phyloP scores from a whole-genome alignment of 2,329 filamentous ascomycete species.

The Neopestalotiopsis rosae region DNA sequence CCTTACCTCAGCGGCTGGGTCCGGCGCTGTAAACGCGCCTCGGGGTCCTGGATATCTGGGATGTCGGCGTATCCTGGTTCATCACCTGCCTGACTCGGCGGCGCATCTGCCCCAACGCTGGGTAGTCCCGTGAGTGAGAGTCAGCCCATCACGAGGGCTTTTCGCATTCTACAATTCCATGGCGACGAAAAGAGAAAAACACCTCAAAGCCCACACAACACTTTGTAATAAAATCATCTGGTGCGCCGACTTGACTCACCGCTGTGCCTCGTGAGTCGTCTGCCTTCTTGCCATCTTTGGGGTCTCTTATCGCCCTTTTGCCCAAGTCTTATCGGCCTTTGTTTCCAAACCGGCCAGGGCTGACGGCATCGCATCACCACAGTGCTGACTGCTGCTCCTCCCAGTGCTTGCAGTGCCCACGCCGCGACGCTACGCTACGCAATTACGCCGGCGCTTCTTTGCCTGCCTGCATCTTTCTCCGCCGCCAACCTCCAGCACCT shows the following conservation, averaged over 20 bases:
- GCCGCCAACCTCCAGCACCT: not conserved
- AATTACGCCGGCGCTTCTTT: slow-evolving; percentile 3
- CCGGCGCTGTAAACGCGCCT: slow-evolving; percentile 4
- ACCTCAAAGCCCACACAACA: not conserved
- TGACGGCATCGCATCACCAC: not conserved
- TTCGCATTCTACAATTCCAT: not conserved
- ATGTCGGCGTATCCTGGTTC: not conserved
- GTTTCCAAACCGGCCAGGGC: not conserved
- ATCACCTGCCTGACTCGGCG: slow-evolving; percentile 21
- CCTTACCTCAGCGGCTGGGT: not conserved
- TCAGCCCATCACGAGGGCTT: slow-evolving; percentile 18
- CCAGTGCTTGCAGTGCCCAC: not conserved
- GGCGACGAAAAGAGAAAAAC: not conserved
- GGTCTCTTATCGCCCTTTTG: slow-evolving; percentile 3
- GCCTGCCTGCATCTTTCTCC: slow-evolving; percentile 5
- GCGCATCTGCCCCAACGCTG: slow-evolving; percentile 5
- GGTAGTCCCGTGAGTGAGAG: slow-evolving; percentile 15
- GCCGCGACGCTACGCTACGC: not conserved
- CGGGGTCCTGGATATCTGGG: not conserved
- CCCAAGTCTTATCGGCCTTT: slow-evolving; percentile 8
- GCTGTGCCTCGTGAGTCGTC: not conserved
- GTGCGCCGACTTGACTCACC: not conserved
- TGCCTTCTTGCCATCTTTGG: not conserved
- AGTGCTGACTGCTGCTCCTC: not conserved
- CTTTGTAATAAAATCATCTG: slow-evolving; percentile 1